A percentile compares a stretch with the other conserved stretches of the same genome.
Evolutionary conservation across 2,329 filamentous ascomycete species (phyloP).

Genomic region (Calycina herbarum): DNA sequence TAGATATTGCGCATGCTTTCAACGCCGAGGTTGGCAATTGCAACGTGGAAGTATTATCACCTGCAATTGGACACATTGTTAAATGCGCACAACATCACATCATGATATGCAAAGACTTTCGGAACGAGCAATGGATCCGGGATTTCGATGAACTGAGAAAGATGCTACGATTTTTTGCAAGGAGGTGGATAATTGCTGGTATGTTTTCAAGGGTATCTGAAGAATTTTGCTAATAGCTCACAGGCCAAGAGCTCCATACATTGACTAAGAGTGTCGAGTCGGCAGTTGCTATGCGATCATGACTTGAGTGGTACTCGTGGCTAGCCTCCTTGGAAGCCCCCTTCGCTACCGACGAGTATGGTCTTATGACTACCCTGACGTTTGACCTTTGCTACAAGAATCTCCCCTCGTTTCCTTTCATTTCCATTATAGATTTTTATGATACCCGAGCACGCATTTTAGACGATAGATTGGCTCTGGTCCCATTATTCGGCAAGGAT

Average conservation of each 20-base stretch:
- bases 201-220: background rate
- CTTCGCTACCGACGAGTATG: no score
- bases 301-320: no score
- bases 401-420: no score
- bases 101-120: constrained; percentile 20
- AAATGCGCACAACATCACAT: constrained; percentile 27
- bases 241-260: constrained; percentile 20
- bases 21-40: constrained; percentile 16
- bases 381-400: no score
- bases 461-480: no score
- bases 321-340: no score
- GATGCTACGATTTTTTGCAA: constrained; percentile 20
- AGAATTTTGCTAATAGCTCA: background rate
- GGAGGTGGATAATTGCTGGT: constrained; percentile 24
- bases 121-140: constrained; percentile 22
- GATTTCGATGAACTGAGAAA: constrained; percentile 26
- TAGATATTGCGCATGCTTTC: constrained; percentile 27
- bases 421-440: no score
- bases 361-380: no score
- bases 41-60: constrained; percentile 20
- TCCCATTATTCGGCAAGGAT: no score
- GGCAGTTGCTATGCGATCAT: constrained; percentile 14
- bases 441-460: no score
- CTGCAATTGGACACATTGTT: constrained; percentile 22
- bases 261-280: constrained; percentile 21